Conservation (phyloP, 345 rosid genomes). For the Rhodamnia rubescens region DNA sequence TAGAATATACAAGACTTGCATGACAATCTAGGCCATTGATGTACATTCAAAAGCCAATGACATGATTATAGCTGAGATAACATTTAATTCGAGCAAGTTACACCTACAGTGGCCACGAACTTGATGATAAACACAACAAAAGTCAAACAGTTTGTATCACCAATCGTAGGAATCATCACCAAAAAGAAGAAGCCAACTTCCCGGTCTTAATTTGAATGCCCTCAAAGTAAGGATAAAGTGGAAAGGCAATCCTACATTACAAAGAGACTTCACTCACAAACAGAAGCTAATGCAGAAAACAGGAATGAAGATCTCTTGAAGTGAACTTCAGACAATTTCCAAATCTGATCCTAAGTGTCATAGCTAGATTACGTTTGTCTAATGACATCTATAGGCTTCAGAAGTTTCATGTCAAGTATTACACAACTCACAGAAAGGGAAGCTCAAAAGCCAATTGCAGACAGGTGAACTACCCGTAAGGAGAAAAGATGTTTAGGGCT, state of each 20-base stretch:
- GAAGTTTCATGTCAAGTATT: not conserved
- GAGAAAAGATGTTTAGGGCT: not conserved
- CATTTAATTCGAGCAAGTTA: not conserved
- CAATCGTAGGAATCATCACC: not conserved
- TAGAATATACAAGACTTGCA: not conserved
- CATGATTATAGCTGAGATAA: not conserved
- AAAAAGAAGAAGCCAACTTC: not conserved
- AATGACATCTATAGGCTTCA: not conserved
- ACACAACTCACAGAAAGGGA: not conserved
- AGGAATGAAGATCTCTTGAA: not conserved
- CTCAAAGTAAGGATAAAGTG: not conserved
- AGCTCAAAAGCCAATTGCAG: not conserved
- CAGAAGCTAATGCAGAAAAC: not conserved
- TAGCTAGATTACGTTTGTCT: not conserved
- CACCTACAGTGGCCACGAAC: not conserved
- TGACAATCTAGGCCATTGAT: not conserved
- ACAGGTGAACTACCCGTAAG: not conserved
- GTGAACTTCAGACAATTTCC: not conserved
- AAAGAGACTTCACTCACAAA: not conserved
- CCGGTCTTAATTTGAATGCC: not conserved
- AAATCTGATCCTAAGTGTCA: not conserved
- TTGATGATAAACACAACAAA: not conserved
- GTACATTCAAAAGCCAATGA: not conserved
- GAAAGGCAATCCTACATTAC: not conserved
- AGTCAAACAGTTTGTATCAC: not conserved